A percentile compares a stretch with the other conserved stretches of the same genome.
Evolutionary conservation across 2,329 filamentous ascomycete genomes (phyloP).

Genomic region (Botrytis cinerea): DNA sequence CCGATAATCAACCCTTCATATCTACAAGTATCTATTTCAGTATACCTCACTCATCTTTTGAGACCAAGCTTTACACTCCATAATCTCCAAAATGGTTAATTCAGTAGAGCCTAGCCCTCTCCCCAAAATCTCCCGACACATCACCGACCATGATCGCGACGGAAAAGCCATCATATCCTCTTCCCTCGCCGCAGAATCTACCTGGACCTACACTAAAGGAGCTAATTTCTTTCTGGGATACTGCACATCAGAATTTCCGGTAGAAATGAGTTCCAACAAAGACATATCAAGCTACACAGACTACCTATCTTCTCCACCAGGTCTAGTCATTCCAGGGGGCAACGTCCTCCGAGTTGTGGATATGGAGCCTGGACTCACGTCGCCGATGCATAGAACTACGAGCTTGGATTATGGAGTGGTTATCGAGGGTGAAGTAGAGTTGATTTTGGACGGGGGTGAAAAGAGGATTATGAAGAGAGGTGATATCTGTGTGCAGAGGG

Average conservation of each 20-base stretch:
- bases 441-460: background rate
- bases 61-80: background rate
- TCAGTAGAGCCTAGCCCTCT: background rate
- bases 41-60: background rate
- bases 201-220: background rate
- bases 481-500: background rate
- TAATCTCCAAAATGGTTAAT: background rate
- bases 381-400: background rate
- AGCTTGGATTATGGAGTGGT: background rate
- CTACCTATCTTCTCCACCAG: background rate
- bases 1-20: fast-evolving
- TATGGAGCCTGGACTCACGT: background rate
- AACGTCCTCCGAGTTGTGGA: background rate
- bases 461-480: background rate
- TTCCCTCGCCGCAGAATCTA: background rate
- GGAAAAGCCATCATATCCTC: background rate
- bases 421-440: background rate
- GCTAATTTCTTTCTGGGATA: background rate
- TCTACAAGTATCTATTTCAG: background rate
- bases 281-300: background rate
- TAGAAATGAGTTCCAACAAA: background rate
- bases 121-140: background rate
- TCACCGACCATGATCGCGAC: background rate
- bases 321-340: background rate
- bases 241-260: background rate